These are phyloP conservation scores for Pittosporum tobira DNA, from an alignment of 129 eudicot genomes.

Conservation along the genomic window DNA sequence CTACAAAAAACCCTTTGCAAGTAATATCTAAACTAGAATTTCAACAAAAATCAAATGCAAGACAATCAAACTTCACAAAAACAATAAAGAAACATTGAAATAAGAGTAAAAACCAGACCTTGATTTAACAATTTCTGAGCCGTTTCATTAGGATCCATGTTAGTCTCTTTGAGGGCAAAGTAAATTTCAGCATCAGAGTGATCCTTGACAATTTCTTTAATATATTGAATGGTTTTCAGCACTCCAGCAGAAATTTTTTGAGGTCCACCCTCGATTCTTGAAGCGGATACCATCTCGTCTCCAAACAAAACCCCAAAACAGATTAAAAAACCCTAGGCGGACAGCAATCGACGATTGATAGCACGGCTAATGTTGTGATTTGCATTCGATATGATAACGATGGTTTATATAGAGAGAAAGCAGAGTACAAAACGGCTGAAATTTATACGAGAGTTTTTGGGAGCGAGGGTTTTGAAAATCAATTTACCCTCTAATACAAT, in stretches of 20 bases:
- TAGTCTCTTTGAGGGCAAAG: constrained; percentile 61
- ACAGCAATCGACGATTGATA: neutral
- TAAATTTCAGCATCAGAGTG: constrained; percentile 90
- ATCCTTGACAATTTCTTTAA: constrained; percentile 79
- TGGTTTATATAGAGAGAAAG: too few relatives aligned
- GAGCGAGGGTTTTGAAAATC: constrained; percentile 31
- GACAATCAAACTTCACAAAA: too few relatives aligned
- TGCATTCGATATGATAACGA: constrained; percentile 1
- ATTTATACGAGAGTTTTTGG: constrained; percentile 13
- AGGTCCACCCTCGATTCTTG: constrained; percentile 49
- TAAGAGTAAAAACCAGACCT: constrained; percentile 28
- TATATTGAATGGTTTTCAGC: constrained; percentile 62
- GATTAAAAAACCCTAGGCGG: constrained; percentile 19
- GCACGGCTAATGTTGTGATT: constrained; percentile 4
- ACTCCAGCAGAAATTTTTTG: constrained; percentile 61
- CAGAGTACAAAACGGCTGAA: too few relatives aligned
- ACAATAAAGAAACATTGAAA: neutral
- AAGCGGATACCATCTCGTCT: constrained; percentile 72
- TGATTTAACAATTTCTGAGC: constrained; percentile 80
- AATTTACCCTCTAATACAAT: constrained; percentile 8
- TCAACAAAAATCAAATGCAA: too few relatives aligned
- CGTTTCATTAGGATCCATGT: constrained; percentile 91
- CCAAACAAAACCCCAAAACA: too few relatives aligned
- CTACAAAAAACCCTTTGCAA: too few relatives aligned
- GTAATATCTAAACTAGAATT: too few relatives aligned